Base-by-base conservation (phyloP, 2,329 filamentous ascomycete genomes). In the Chaetomium strumarium region DNA sequence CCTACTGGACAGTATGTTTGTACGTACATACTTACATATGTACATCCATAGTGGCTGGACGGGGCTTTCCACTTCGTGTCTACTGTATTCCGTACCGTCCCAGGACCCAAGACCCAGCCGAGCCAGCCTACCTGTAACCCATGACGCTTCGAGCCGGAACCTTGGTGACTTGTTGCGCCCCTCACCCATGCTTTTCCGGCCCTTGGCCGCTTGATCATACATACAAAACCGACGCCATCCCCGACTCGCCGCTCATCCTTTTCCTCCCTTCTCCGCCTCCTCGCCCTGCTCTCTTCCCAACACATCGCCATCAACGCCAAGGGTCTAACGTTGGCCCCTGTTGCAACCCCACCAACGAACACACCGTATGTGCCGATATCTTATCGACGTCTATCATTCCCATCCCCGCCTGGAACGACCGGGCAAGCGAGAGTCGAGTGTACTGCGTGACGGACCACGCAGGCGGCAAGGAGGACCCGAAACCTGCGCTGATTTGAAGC, bases 141-240 rank as follows among this genome's bases (percentile, higher is more conserved):
- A 45, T 48, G 45, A 44, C 49, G n/a, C n/a, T n/a, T n/a, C n/a
- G 49, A 58, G 49, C 41, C 44, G 53, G 41, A 42, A 46, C 19
- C 46, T 45, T 52, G 39, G 43, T 46, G 33, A 48, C 45, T 34
- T 55, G 43, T 55, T 58, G 59, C 33, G 40, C 45, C 46, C 45
- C 48, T 33, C 33, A 42, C 55, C 57, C 48, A 56, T 55, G 43
- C 48, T 31, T 40, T 49, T 48, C 48, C 36, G 42, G 46, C 45
- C 47, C 38, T 30, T 48, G 38, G 46, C 46, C 49, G 49, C 52
- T 50, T 44, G 52, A 60, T 58, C 55, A 60, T 62, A 62, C 55
- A 60, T 62, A 62, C 60, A 62, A 62, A 62, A 58, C 55, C 55
- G 52, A 59, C 58, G 56, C 58, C 52, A 56, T 60, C 53, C 59